A percentile compares a stretch with the other conserved stretches of the same genome.
Evolutionary conservation across 179 eudicot species (phyloP).

Genomic region (Spinacia oleracea): DNA sequence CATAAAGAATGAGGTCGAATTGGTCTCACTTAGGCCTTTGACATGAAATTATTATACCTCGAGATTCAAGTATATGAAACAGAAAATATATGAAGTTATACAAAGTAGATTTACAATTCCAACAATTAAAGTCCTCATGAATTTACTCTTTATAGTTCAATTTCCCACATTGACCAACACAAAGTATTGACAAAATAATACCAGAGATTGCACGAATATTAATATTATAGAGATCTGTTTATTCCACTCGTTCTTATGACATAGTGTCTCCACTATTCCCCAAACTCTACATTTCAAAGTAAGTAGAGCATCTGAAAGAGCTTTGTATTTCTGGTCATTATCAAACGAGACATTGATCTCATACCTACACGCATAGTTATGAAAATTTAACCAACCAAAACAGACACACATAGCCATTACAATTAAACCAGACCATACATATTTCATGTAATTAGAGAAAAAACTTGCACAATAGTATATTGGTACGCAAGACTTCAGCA

Average conservation of each 20-base stretch:
- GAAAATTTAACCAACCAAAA: background rate
- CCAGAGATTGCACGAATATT: too few species aligned
- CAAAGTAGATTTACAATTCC: too few species aligned
- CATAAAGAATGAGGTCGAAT: too few species aligned
- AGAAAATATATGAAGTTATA: too few species aligned
- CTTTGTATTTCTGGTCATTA: background rate
- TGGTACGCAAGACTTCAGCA: background rate
- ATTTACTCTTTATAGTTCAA: too few species aligned
- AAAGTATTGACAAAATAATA: too few species aligned
- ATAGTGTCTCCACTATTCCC: background rate
- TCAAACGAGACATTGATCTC: background rate
- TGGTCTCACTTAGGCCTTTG: too few species aligned
- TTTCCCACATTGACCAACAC: too few species aligned
- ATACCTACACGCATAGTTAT: slow-evolving; percentile 1
- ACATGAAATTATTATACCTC: too few species aligned
- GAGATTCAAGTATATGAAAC: too few species aligned
- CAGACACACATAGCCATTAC: background rate
- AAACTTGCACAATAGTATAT: background rate
- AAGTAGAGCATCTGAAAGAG: background rate
- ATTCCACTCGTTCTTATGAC: background rate
- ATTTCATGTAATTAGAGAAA: background rate
- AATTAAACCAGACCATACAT: background rate
- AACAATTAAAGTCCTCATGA: too few species aligned
- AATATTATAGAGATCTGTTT: too few species aligned
- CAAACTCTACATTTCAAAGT: background rate